These are phyloP conservation scores for Xylaria castorea DNA, from an alignment of 495 filamentous ascomycete genomes.

Conservation along the genomic window DNA sequence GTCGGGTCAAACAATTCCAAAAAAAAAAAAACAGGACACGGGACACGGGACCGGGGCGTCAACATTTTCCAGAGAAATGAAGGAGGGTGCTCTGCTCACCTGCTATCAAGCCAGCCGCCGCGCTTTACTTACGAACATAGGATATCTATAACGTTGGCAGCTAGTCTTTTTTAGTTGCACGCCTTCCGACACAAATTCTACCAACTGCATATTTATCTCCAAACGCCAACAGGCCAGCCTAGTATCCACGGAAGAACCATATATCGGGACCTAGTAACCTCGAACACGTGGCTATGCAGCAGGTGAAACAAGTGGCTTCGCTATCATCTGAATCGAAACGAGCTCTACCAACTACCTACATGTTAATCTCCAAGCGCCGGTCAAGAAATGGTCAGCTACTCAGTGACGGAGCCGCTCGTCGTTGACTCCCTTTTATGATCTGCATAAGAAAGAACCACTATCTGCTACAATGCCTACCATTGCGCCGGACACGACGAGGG, in stretches of 20 bases:
- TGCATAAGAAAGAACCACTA: constrained; percentile 9
- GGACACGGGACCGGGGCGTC: constrained; percentile 1
- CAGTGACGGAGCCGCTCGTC: constrained; percentile 14
- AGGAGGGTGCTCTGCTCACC: constrained; percentile 17
- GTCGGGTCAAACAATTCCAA: constrained; percentile 13
- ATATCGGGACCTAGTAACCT: too few species aligned
- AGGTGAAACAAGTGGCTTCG: constrained; percentile 2
- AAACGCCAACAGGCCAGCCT: constrained; percentile 13
- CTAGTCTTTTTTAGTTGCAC: background rate
- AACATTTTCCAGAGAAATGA: constrained; percentile 7
- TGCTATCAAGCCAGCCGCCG: constrained; percentile 17
- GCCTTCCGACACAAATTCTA: background rate
- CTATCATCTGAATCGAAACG: constrained; percentile 10
- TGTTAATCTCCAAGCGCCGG: constrained; percentile 12
- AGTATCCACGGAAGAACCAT: too few species aligned
- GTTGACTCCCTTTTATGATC: constrained; percentile 9
- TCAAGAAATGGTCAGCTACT: constrained; percentile 12
- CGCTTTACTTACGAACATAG: constrained; percentile 7
- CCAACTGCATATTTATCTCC: constrained; percentile 19
- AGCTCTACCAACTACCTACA: constrained; percentile 9
- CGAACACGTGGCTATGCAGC: background rate
- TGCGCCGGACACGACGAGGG: constrained; percentile 16
- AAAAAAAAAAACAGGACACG: constrained; percentile 2
- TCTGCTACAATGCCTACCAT: constrained; percentile 15
- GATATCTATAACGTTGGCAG: background rate